Base-by-base conservation (phyloP, 208 protist genomes). In the Crithidia brevicula region DNA sequence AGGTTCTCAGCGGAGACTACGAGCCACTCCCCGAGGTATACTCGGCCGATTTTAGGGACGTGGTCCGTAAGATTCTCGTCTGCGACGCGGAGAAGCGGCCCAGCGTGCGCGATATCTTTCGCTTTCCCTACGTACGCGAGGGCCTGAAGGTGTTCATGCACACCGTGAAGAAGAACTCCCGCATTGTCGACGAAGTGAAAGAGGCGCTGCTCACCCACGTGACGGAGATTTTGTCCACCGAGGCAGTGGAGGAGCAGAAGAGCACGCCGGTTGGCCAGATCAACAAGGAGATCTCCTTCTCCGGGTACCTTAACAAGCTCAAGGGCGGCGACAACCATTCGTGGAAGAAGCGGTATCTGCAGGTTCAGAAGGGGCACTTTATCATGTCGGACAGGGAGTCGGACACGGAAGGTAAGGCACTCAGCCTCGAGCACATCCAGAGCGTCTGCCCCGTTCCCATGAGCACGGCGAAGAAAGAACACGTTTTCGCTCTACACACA, bases 401-500 rank as follows among this genome's bases (percentile, higher is more conserved):
- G 1, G 89, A 91, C 57, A 81, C 74, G 0, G 81, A 92, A 43
- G 85, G 81, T 42, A 94, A 94, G 72, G 89, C 85, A 8, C 74
- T 94, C 36, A 90, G 81, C 57, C 63, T 94, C 11, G 83, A 91
- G 62, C 86, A 94, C 50, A 86, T 94, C 25, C 89, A 92, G 59
- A 88, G 85, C 43, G 79, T 88, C 15, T 94, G 86, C 61, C 89
- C 89, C 20, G 89, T 94, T 8, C 83, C 85, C 5, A 20, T 71
- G 40, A 70, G 67, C 4, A 85, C 81, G 8, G 83, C 79, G 9
- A 86, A 85, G 46, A 75, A 74, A n/a, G 80, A 90, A 27, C 84
- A 89, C 74, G 89, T 94, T 25, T 94, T 94, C 66, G 83, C 85
- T 1, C 68, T 94, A 5, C 91, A 94, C 63, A 94, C 89, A 3